Base-by-base conservation (phyloP, 2,329 filamentous ascomycete genomes). In the Colletotrichum sp. region DNA sequence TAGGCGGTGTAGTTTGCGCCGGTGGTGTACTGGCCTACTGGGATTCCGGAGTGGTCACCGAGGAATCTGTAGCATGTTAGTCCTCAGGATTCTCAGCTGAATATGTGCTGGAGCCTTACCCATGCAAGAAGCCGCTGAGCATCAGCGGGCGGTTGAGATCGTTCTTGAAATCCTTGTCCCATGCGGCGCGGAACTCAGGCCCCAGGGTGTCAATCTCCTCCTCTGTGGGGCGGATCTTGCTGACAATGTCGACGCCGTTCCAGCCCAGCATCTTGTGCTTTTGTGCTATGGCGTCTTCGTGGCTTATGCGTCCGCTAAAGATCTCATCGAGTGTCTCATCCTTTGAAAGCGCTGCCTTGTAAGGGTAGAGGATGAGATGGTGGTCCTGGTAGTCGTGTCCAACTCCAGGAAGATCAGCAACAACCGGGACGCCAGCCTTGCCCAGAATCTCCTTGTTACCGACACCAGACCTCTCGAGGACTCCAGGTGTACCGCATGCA, bases 1-100 rank as follows among this genome's bases (percentile, higher is more conserved):
- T 93, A 92, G 4, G 86, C 86, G 1, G 89, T 89, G 79, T 88
- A 92, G 18, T 83, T 84, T 3, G 82, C 87, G 38, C 86, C 78
- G 1, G 87, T 86, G 31, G 90, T 79, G 78, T 91, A 91, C 73
- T 91, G 87, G 76, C 76, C 75, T 3, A 57, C 67, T n/a, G 75
- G 79, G 38, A 85, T 81, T 13, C 79, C 7, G 81, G 86, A 63
- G 82, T 83, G 73, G 85, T 86, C 76, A 57, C 77, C 78, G 5
- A 78, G 72, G 73, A 78, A 81, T 38, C 76, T 79, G 61, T 12
- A 7, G 21, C 4, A 6, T 54, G 47, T 66, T 4, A 63, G 43
- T 38, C 8, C 12, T 8, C 3, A 8, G 16, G n/a, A 2, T 15
- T 24, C 5, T 7, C 8, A 7, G 6, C 11, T 5, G 8, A 21